Evolutionary conservation across 257 asterid species (phyloP).

Genomic region (Lavandula angustifolia): DNA sequence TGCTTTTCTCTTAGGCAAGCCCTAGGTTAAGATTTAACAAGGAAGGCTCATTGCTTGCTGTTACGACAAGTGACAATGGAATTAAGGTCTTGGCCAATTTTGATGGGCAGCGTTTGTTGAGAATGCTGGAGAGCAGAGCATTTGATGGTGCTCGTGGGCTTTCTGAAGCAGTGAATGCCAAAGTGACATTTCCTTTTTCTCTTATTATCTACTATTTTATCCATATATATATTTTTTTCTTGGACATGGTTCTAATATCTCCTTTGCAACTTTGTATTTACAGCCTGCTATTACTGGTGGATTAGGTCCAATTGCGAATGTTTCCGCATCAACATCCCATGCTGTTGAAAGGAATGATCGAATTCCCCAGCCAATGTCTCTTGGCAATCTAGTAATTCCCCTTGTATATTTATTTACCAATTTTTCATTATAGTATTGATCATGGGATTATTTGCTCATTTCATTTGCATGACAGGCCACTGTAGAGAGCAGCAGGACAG

Average conservation of each 20-base stretch:
- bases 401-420: constrained; percentile 6
- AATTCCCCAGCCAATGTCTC: constrained; percentile 68
- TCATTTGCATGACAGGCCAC: constrained; percentile 50
- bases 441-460: constrained; percentile 23
- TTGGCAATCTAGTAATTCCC: constrained; percentile 62
- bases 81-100: constrained; percentile 81
- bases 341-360: constrained; percentile 64
- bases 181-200: constrained; percentile 42
- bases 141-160: constrained; percentile 73
- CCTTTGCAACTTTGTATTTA: constrained; percentile 15
- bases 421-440: background rate
- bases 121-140: constrained; percentile 73
- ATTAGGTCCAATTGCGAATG: constrained; percentile 64
- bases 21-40: constrained; percentile 84
- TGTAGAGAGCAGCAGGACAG: constrained; percentile 71
- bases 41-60: constrained; percentile 91
- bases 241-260: constrained; percentile 21
- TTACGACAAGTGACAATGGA: constrained; percentile 88
- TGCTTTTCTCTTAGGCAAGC: constrained; percentile 61
- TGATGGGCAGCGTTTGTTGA: constrained; percentile 80
- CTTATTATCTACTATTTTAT: constrained; percentile 2
- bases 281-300: constrained; percentile 72
- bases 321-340: constrained; percentile 54
- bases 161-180: constrained; percentile 70
- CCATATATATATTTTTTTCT: constrained; percentile 10